Conservation (phyloP, 1,284 basidiomycete genomes). For the Moesziomyces sp. region DNA sequence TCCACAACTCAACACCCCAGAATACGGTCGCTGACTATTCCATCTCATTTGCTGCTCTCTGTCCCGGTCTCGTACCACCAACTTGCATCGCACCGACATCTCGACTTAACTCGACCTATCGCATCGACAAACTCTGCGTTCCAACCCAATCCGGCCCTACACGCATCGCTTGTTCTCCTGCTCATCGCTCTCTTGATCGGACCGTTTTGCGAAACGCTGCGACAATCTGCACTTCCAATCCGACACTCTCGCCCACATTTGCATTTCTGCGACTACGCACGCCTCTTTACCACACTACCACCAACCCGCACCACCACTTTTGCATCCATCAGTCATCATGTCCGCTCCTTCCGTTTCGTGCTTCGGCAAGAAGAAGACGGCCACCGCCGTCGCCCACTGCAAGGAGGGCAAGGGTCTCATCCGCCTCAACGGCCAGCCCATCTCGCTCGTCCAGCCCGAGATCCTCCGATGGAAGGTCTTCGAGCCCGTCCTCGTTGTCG, state of each 20-base stretch:
- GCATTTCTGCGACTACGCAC: not conserved
- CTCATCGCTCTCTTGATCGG: not conserved
- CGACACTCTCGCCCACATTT: not conserved
- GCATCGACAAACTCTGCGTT: conserved; percentile 2
- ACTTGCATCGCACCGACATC: conserved; percentile 12
- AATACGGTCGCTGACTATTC: conserved; percentile 27
- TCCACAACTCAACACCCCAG: not conserved
- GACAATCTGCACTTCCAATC: not conserved
- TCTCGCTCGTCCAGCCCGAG: conserved; percentile 87
- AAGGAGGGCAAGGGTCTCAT: conserved; percentile 94
- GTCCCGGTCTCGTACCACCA: not conserved
- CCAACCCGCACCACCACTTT: conserved; percentile 1
- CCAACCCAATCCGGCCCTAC: not conserved
- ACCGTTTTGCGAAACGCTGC: not conserved
- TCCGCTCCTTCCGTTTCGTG: conserved; percentile 67
- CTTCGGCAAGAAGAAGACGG: conserved; percentile 70
- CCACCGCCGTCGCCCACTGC: conserved; percentile 64
- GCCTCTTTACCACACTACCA: conserved; percentile 8
- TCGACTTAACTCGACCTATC: not conserved
- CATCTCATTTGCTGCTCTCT: conserved; percentile 8
- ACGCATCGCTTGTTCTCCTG: conserved; percentile 5
- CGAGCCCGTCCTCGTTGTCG: conserved; percentile 73
- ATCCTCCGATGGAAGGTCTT: conserved; percentile 98
- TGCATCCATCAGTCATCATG: conserved; percentile 45
- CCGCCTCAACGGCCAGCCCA: conserved; percentile 95